These are phyloP conservation scores for Penicillium malachiteum DNA, from an alignment of 495 filamentous ascomycete species.

Conservation along the genomic window DNA sequence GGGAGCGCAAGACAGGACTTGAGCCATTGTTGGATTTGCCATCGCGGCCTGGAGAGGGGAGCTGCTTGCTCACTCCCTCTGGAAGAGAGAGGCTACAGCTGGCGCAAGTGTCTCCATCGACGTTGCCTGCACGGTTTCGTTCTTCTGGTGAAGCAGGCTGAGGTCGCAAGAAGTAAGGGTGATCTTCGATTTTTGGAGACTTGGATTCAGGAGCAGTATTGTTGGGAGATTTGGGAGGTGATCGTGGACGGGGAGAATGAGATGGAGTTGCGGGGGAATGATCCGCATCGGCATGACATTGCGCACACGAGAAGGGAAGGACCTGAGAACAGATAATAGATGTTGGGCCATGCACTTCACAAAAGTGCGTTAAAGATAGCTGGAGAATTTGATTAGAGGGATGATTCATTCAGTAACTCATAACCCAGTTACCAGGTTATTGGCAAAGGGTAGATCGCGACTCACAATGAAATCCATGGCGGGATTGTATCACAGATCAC, in stretches of 20 bases:
- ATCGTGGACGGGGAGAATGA: slow-evolving; percentile 26
- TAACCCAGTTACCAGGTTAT: no score
- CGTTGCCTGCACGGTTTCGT: slow-evolving; percentile 33
- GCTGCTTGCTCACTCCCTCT: slow-evolving; percentile 51
- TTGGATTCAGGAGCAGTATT: slow-evolving; percentile 8
- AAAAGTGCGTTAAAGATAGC: slow-evolving; percentile 95
- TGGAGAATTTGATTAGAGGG: slow-evolving; percentile 28
- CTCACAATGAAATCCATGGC: slow-evolving; percentile 53
- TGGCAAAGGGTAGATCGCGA: slow-evolving; percentile 11
- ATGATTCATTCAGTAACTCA: no score
- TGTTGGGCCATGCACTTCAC: slow-evolving; percentile 92
- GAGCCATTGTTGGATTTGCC: slow-evolving; percentile 52
- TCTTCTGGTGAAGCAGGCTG: slow-evolving; percentile 36
- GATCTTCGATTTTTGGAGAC: slow-evolving; percentile 44
- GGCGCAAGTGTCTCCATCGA: slow-evolving; percentile 53
- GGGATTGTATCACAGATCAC: slow-evolving; percentile 24
- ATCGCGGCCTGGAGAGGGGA: slow-evolving; percentile 50
- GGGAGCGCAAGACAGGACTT: slow-evolving; percentile 58
- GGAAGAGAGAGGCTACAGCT: slow-evolving; percentile 59
- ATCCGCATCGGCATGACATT: slow-evolving; percentile 57
- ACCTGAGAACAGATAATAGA: slow-evolving; percentile 94
- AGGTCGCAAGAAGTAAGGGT: slow-evolving; percentile 42
- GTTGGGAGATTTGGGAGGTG: slow-evolving; percentile 15
- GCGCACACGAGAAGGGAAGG: slow-evolving; percentile 70
- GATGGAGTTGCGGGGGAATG: slow-evolving; percentile 32